Percentiles rank a stretch among this genome's conserved stretches.
Conservation (phyloP, 2,329 filamentous ascomycete genomes). For the Coniosporium tulheliwenetii region DNA sequence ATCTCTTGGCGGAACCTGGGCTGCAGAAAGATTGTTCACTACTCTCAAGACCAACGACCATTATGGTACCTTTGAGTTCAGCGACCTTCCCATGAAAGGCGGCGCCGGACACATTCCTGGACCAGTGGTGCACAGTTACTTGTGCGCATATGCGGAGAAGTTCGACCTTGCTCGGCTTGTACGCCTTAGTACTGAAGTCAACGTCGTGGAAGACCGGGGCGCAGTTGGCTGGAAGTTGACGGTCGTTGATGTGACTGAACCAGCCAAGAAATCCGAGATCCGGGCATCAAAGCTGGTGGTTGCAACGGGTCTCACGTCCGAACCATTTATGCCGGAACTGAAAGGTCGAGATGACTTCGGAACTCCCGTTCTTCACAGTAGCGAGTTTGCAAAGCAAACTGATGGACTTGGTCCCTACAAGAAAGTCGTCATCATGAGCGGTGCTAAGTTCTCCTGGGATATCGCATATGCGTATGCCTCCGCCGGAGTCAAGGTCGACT, state of each 20-base stretch:
- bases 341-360: constrained; percentile 30
- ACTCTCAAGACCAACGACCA: constrained; percentile 4
- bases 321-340: constrained; percentile 32
- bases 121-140: constrained; percentile 30
- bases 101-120: constrained; percentile 30
- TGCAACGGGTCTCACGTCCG: constrained; percentile 40
- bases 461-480: constrained; percentile 42
- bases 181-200: constrained; percentile 23
- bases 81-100: constrained; percentile 4
- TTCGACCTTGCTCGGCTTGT: constrained; percentile 28
- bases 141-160: constrained; percentile 27
- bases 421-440: constrained; percentile 40
- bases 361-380: constrained; percentile 34
- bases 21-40: constrained; percentile 4
- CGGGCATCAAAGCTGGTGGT: constrained; percentile 33
- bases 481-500: constrained; percentile 36
- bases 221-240: constrained; percentile 29
- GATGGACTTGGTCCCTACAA: constrained; percentile 19
- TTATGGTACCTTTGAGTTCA: constrained; percentile 5
- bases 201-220: constrained; percentile 26
- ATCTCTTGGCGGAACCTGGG: constrained; percentile 7
- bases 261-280: constrained; percentile 10
- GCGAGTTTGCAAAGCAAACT: constrained; percentile 27
- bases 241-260: constrained; percentile 6
- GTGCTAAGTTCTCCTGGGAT: constrained; percentile 48